A percentile compares a stretch with the other conserved stretches of the same genome.
These are phyloP conservation scores for Phytophthora citricola DNA, from an alignment of 352 stramenopile genomes.

Conservation along the genomic window DNA sequence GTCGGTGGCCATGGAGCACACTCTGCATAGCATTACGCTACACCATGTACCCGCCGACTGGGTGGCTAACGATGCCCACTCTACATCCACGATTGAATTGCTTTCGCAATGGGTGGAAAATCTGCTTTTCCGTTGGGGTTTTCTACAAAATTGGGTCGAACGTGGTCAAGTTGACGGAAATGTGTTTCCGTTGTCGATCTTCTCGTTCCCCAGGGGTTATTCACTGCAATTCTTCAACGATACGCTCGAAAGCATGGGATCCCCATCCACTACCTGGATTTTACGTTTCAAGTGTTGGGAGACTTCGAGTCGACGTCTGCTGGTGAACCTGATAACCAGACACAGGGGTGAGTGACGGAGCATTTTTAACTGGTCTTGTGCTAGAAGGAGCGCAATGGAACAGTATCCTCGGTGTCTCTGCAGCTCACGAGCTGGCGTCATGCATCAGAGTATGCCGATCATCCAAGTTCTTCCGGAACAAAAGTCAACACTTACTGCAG, in stretches of 20 bases:
- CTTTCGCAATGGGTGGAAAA: slow-evolving; percentile 66
- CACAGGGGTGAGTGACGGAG: slow-evolving; percentile 41
- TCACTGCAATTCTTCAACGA: slow-evolving; percentile 80
- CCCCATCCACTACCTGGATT: slow-evolving; percentile 81
- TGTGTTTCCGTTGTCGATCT: slow-evolving; percentile 67
- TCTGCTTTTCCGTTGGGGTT: slow-evolving; percentile 60
- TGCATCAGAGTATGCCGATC: slow-evolving; percentile 80
- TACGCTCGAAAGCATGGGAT: slow-evolving; percentile 71
- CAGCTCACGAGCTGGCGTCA: slow-evolving; percentile 57
- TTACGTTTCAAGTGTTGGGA: slow-evolving; percentile 71
- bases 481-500: slow-evolving; percentile 6
- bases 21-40: slow-evolving; percentile 54
- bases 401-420: slow-evolving; percentile 55
- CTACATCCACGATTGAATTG: slow-evolving; percentile 40
- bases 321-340: not conserved
- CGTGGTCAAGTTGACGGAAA: slow-evolving; percentile 28
- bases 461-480: slow-evolving; percentile 85
- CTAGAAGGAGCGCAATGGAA: slow-evolving; percentile 80
- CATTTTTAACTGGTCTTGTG: slow-evolving; percentile 68
- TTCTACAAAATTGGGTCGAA: slow-evolving; percentile 62
- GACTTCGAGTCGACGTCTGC: slow-evolving; percentile 38
- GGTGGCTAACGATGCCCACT: slow-evolving; percentile 20
- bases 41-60: slow-evolving; percentile 70
- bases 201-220: slow-evolving; percentile 79
- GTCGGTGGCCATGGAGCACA: slow-evolving; percentile 59